A percentile compares a stretch with the other conserved stretches of the same genome.
These are phyloP conservation scores for Pyrus betulifolia DNA, from an alignment of 306 rosid genomes.

Conservation along the genomic window DNA sequence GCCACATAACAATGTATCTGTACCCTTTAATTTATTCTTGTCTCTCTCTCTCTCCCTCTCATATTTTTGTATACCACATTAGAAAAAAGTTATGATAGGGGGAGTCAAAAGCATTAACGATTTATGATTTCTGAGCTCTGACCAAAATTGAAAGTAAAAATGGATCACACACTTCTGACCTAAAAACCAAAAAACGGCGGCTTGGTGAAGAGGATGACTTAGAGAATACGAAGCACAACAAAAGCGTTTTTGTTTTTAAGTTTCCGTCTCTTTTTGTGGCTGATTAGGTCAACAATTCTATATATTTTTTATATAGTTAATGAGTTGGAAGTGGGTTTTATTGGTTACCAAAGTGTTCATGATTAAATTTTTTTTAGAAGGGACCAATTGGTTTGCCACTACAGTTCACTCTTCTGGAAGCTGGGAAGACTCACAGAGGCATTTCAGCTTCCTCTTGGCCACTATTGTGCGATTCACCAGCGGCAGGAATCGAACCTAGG, in stretches of 20 bases:
- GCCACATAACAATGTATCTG: too few relatives aligned
- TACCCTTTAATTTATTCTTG: neutral
- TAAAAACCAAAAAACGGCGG: neutral
- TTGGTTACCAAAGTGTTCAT: neutral
- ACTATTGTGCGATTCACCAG: too few relatives aligned
- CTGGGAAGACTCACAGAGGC: rapidly evolving
- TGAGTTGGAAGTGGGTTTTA: conserved; percentile 1
- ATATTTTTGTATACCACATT: neutral
- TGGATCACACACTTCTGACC: neutral
- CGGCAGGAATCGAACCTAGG: too few relatives aligned
- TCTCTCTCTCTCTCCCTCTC: neutral
- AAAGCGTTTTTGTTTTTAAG: neutral
- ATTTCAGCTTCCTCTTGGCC: rapidly evolving
- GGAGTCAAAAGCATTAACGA: neutral
- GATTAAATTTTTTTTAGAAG: neutral
- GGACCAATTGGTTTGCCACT: too few relatives aligned
- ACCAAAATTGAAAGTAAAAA: neutral
- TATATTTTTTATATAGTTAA: neutral
- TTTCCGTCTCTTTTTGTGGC: neutral
- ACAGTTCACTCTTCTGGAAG: rapidly evolving
- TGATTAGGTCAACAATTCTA: neutral
- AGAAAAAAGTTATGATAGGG: neutral
- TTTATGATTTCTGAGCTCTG: neutral
- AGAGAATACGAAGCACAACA: neutral
- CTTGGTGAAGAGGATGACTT: neutral